Base-by-base conservation (phyloP, 306 rosid genomes). In the Glycine soja region DNA sequence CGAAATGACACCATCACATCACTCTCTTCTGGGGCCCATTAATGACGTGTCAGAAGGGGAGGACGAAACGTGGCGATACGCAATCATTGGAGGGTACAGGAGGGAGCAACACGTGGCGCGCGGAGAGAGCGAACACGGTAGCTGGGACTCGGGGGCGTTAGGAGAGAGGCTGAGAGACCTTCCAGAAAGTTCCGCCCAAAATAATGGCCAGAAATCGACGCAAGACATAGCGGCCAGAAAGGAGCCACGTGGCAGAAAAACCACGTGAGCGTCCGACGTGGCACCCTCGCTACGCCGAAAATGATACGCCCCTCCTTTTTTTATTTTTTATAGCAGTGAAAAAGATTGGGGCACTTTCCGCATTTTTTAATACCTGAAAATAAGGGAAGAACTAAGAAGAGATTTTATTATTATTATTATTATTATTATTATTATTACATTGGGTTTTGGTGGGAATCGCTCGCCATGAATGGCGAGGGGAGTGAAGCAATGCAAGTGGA, bases 191-290 rank as follows among this genome's bases (percentile, higher is more conserved):
- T 93, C 94, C 10, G 43, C 57, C 30, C 30, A 70, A 75, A 90
- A 75, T 89, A 66, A 66, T 83, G 97, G 96, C 87, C 38, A 42
- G 76, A 67, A 87, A 38, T 69, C 42, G 38, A 47, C 50, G 16
- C 18, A 8, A 15, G 62, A 81, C 69, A 79, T 78, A 69, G 84
- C 73, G 96, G 96, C 14, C 47, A 11, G 0, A n/a, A 54, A 2
- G 0, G 0, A 0, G 87, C 87, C 92, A 93, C 89, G 75, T 93
- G 90, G 77, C 10, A 30, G 3, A 24, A 1, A 4, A 12, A 70
- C 58, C 96, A 88, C 89, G 84, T 62, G 81, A 75, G 56, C 81
- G 32, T 93, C 97, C 88, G 4, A 90, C 90, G 89, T 91, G 97
- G 96, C 94, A 43, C 15, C 36, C 70, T 59, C 72, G 3, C 54